Percentiles rank a stretch among this genome's conserved stretches.
Evolutionary conservation across 2,329 filamentous ascomycete genomes (phyloP).

Genomic region (Beauveria varroae): DNA sequence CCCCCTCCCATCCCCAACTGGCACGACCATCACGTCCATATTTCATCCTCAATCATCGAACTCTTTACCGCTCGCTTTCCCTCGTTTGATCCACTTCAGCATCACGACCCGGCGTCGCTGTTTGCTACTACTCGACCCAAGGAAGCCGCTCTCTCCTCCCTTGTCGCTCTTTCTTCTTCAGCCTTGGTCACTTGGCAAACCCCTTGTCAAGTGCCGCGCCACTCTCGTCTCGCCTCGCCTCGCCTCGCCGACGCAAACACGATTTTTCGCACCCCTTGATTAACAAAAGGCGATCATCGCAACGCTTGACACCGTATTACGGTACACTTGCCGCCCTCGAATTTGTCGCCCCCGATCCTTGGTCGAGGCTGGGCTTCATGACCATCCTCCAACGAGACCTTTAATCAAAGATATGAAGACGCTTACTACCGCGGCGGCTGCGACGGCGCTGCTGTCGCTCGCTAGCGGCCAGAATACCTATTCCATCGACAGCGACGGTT

Average conservation of each 20-base stretch:
- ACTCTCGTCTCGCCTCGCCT: background rate
- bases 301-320: background rate
- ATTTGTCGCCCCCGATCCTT: background rate
- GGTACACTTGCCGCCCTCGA: background rate
- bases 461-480: slow-evolving; percentile 10
- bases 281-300: background rate
- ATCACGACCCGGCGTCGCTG: slow-evolving; percentile 6
- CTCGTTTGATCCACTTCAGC: background rate
- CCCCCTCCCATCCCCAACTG: background rate
- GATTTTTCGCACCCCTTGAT: background rate
- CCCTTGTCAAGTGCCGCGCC: background rate
- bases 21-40: background rate
- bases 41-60: background rate
- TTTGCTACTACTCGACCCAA: background rate
- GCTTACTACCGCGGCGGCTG: slow-evolving; percentile 14
- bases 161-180: background rate
- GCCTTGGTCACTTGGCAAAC: background rate
- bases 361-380: background rate
- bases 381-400: background rate
- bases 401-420: slow-evolving; percentile 17
- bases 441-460: slow-evolving; percentile 17
- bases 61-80: background rate
- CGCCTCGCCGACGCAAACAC: background rate
- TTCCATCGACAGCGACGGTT: slow-evolving; percentile 14
- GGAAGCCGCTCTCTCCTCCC: background rate